phyloP scores from a whole-genome alignment of 345 rosid genomes.

The Chamaenerion angustifolium region DNA sequence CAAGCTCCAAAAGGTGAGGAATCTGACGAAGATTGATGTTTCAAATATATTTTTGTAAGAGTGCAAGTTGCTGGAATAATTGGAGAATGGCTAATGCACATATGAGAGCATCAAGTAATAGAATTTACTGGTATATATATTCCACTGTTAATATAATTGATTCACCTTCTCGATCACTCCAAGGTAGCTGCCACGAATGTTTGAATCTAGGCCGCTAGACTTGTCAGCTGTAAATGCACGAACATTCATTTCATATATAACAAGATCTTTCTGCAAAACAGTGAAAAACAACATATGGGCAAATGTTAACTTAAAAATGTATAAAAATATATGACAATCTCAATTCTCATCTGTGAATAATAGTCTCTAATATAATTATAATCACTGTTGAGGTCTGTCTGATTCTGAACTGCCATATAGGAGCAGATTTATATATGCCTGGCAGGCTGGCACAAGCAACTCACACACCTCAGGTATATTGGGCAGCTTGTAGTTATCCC shows the following conservation, averaged over 20 bases:
- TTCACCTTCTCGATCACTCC: constrained; percentile 80
- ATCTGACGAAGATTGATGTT: constrained; percentile 26
- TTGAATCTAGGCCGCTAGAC: constrained; percentile 65
- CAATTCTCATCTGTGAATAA: no score
- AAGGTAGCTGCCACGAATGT: constrained; percentile 60
- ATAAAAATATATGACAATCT: no score
- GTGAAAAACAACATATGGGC: constrained; percentile 1
- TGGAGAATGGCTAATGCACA: no score
- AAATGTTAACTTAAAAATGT: no score
- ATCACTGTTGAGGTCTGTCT: no score
- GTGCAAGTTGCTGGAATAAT: no score
- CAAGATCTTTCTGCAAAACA: constrained; percentile 72
- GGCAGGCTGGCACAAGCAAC: constrained; percentile 1
- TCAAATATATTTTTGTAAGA: no score
- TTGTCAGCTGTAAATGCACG: constrained; percentile 89
- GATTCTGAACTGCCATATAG: no score
- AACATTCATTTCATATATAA: constrained; percentile 88
- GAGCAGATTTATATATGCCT: no score
- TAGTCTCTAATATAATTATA: no score
- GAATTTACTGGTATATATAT: background rate
- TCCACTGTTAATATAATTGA: background rate
- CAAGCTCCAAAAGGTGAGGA: constrained; percentile 81
- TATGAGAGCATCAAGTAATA: no score
- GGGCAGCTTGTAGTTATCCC: constrained; percentile 52
- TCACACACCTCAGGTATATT: constrained; percentile 59